A percentile compares a stretch with the other conserved stretches of the same genome.
Conservation (phyloP, 2,329 filamentous ascomycete species). For the Aspergillus puulaauensis region DNA sequence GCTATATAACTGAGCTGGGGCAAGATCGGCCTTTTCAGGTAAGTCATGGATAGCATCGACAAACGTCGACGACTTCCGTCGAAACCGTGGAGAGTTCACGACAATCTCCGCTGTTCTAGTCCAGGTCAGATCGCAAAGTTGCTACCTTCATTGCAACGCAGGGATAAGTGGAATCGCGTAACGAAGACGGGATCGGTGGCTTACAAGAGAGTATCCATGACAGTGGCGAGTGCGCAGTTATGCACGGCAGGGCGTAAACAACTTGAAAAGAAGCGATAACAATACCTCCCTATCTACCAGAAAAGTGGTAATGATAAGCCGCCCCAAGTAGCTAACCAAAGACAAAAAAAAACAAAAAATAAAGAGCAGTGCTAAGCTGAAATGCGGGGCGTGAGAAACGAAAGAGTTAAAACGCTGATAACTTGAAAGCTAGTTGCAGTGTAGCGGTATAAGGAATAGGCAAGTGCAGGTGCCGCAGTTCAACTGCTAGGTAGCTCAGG, state of each 20-base stretch:
- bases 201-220: constrained; percentile 53
- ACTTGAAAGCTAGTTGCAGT: not conserved
- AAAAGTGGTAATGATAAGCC: not conserved
- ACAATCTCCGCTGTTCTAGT: constrained; percentile 84
- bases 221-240: constrained; percentile 5
- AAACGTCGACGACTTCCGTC: constrained; percentile 90
- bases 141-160: not conserved
- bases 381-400: not conserved
- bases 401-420: constrained; percentile 10
- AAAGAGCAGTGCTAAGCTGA: not conserved
- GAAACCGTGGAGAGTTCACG: constrained; percentile 84
- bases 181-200: constrained; percentile 14
- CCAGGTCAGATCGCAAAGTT: constrained; percentile 24
- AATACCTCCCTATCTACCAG: not conserved
- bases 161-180: not conserved
- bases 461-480: no score
- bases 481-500: not conserved
- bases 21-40: constrained; percentile 77
- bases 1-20: constrained; percentile 94
- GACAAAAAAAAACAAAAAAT: not conserved
- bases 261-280: not conserved
- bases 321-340: not conserved
- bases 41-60: constrained; percentile 97
- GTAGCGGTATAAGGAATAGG: not conserved
- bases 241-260: constrained; percentile 8